phyloP scores from a whole-genome alignment of 2,329 filamentous ascomycete genomes.

The Alternaria viburni region DNA sequence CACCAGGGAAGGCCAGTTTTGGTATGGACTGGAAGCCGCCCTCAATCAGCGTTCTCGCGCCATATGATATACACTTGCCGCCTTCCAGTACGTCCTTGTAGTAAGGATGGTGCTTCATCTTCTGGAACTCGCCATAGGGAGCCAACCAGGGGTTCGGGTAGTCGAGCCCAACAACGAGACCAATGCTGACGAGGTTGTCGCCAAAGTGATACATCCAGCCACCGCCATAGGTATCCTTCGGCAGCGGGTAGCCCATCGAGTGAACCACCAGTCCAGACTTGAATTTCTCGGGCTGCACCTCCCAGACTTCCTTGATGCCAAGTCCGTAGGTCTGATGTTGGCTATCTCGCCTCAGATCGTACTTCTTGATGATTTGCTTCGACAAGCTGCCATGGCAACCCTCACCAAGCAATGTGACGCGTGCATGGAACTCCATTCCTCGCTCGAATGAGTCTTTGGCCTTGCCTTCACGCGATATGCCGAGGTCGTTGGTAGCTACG shows the following conservation, averaged over 20 bases:
- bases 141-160: constrained; percentile 97
- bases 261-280: constrained; percentile 84
- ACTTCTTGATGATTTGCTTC: constrained; percentile 95
- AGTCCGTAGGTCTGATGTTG: constrained; percentile 95
- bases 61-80: constrained; percentile 97
- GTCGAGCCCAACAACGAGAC: constrained; percentile 90
- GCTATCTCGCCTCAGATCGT: constrained; percentile 84
- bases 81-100: constrained; percentile 88
- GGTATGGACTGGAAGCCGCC: constrained; percentile 98
- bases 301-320: constrained; percentile 97
- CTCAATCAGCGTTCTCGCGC: constrained; percentile 87
- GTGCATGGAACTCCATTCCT: constrained; percentile 97
- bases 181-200: constrained; percentile 92
- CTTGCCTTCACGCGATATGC: constrained; percentile 79
- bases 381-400: constrained; percentile 95
- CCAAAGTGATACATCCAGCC: constrained; percentile 99
- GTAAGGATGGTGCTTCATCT: constrained; percentile 96
- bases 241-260: constrained; percentile 89
- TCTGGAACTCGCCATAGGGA: constrained; percentile 95
- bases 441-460: constrained; percentile 91
- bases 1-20: constrained; percentile 94
- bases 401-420: constrained; percentile 89
- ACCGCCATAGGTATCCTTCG: constrained; percentile 89
- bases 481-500: constrained; percentile 94
- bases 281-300: constrained; percentile 92